phyloP scores from a whole-genome alignment of 805 yeast species.

The Barnettozyma sp. region DNA sequence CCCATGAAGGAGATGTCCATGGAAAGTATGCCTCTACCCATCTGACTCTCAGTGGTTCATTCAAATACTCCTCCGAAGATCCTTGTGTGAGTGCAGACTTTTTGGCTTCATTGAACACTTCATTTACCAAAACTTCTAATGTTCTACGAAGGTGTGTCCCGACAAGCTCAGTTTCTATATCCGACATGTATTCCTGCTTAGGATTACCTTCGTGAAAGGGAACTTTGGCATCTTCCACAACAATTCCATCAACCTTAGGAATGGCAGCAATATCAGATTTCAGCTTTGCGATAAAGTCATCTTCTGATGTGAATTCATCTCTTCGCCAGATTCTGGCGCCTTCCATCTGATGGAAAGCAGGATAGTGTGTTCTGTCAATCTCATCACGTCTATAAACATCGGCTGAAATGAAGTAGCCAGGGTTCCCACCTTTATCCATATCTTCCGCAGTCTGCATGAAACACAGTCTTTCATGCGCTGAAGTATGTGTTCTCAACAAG shows the following conservation, averaged over 20 bases:
- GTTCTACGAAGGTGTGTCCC: constrained; percentile 80
- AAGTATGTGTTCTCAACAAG: constrained; percentile 86
- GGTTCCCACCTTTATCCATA: constrained; percentile 36
- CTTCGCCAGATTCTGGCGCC: constrained; percentile 86
- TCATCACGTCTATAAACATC: constrained; percentile 96
- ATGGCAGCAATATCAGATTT: constrained; percentile 54
- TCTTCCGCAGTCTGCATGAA: constrained; percentile 34
- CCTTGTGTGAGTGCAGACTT: constrained; percentile 57
- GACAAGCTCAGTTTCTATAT: constrained; percentile 59
- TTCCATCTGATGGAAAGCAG: constrained; percentile 97
- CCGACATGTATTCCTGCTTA: constrained; percentile 70
- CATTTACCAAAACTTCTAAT: constrained; percentile 72
- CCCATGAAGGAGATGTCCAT: constrained; percentile 98
- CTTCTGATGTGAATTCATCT: constrained; percentile 26
- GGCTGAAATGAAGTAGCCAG: constrained; percentile 89
- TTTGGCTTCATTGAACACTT: constrained; percentile 70
- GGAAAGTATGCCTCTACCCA: constrained; percentile 97
- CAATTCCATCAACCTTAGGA: constrained; percentile 62
- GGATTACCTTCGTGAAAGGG: constrained; percentile 58
- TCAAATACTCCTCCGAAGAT: constrained; percentile 46
- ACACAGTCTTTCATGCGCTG: constrained; percentile 92
- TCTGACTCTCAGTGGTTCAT: constrained; percentile 75
- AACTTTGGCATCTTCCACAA: constrained; percentile 64
- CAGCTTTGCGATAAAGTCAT: constrained; percentile 38
- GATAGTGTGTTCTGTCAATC: constrained; percentile 92